These are phyloP conservation scores for Colletotrichum australisinense DNA, from an alignment of 2,329 filamentous ascomycete genomes.

Conservation along the genomic window DNA sequence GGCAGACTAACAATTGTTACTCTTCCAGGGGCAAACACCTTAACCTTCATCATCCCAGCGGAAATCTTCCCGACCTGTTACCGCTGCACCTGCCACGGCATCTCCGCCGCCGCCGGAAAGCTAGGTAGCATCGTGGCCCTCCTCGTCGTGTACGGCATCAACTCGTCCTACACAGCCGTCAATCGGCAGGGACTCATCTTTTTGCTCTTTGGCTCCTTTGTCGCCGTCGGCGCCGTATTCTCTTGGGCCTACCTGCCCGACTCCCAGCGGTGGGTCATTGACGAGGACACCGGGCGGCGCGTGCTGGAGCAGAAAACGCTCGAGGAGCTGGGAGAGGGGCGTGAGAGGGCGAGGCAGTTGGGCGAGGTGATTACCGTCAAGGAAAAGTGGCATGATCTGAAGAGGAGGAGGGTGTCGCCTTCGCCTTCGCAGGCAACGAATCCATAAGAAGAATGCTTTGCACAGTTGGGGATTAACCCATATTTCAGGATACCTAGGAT, in stretches of 20 bases:
- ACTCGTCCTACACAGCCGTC: conserved; percentile 53
- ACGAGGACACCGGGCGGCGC: conserved; percentile 45
- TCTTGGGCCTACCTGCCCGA: conserved; percentile 65
- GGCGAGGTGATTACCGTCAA: conserved; percentile 57
- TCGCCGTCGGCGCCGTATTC: conserved; percentile 59
- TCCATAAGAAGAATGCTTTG: neutral
- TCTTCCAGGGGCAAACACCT: conserved; percentile 64
- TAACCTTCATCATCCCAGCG: conserved; percentile 73
- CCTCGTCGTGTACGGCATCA: conserved; percentile 62
- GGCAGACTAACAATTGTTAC: conserved; percentile 35
- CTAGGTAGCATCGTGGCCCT: conserved; percentile 66
- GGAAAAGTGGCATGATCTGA: conserved; percentile 55
- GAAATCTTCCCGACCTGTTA: conserved; percentile 75
- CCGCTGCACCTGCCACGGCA: conserved; percentile 71
- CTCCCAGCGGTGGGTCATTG: conserved; percentile 53
- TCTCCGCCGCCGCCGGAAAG: conserved; percentile 71
- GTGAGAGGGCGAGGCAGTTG: conserved; percentile 54
- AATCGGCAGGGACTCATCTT: conserved; percentile 62
- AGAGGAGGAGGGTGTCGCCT: conserved; percentile 43
- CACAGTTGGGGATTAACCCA: neutral
- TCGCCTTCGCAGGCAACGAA: conserved; percentile 4
- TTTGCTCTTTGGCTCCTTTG: conserved; percentile 61
- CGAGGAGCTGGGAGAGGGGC: conserved; percentile 62
- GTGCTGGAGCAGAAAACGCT: conserved; percentile 59
- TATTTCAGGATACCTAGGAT: neutral